Evolutionary conservation across 768 basidiomycete genomes (phyloP).

Genomic region (Cyclocybe aegerita): DNA sequence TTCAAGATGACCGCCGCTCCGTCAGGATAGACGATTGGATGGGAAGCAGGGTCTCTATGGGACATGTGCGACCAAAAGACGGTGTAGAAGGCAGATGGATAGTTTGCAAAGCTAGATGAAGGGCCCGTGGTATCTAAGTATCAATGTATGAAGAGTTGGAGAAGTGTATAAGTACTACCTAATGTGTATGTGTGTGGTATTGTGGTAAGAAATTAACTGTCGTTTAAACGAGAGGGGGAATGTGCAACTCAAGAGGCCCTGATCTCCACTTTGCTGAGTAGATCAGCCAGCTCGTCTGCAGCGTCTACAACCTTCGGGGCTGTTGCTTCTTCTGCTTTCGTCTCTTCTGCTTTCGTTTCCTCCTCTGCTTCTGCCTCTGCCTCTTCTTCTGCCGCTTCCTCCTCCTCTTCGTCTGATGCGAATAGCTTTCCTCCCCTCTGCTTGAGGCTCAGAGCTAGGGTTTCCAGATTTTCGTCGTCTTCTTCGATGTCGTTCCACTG

Average conservation of each 20-base stretch:
- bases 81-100: conserved; percentile 60
- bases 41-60: conserved; percentile 34
- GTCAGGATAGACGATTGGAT: conserved; percentile 56
- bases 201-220: neutral
- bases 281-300: conserved; percentile 62
- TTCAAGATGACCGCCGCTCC: conserved; percentile 24
- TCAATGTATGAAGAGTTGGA: too few species aligned
- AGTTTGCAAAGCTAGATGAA: conserved; percentile 49
- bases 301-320: conserved; percentile 21
- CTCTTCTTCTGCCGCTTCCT: conserved; percentile 66
- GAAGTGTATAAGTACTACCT: too few species aligned
- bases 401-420: conserved; percentile 79
- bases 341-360: conserved; percentile 30
- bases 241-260: neutral
- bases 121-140: conserved; percentile 1
- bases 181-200: conserved; percentile 11
- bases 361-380: conserved; percentile 47
- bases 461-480: conserved; percentile 61
- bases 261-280: conserved; percentile 65
- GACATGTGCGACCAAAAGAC: conserved; percentile 57
- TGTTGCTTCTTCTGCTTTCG: conserved; percentile 16
- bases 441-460: conserved; percentile 54
- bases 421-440: conserved; percentile 67
- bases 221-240: neutral
- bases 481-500: conserved; percentile 92